phyloP scores from a whole-genome alignment of 331 rosid genomes.

The Arachis monticola region DNA sequence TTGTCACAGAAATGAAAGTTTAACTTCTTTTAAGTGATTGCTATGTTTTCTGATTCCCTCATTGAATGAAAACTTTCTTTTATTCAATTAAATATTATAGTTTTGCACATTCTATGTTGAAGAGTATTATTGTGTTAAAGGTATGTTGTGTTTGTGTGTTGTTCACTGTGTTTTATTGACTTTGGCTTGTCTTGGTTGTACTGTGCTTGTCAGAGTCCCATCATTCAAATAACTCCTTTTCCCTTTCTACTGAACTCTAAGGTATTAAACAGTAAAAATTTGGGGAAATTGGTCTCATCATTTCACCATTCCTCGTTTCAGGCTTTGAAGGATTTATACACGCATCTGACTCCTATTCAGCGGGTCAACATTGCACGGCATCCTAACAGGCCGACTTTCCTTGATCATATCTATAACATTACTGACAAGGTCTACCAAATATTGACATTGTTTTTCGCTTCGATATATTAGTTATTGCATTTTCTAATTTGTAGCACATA shows the following conservation, averaged over 20 bases:
- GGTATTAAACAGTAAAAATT: background rate
- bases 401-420: constrained; percentile 86
- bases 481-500: constrained; percentile 19
- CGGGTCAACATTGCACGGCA: constrained; percentile 90
- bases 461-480: constrained; percentile 25
- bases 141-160: constrained; percentile 20
- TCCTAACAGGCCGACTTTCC: constrained; percentile 97
- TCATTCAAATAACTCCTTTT: constrained; percentile 6
- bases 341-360: constrained; percentile 80
- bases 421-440: constrained; percentile 74
- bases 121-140: constrained; percentile 12
- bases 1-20: constrained; percentile 34
- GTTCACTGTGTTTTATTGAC: constrained; percentile 15
- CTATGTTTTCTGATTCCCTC: background rate
- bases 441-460: constrained; percentile 21
- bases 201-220: constrained; percentile 13
- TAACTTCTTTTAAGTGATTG: constrained; percentile 6
- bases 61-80: constrained; percentile 16
- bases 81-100: background rate
- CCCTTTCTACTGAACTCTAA: constrained; percentile 12
- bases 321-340: constrained; percentile 77
- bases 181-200: background rate
- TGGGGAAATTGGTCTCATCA: constrained; percentile 5
- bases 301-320: constrained; percentile 51
- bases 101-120: constrained; percentile 13